A percentile compares a stretch with the other conserved stretches of the same genome.
Conservation (phyloP, 768 basidiomycete genomes). For the Termitomyces sp. region DNA sequence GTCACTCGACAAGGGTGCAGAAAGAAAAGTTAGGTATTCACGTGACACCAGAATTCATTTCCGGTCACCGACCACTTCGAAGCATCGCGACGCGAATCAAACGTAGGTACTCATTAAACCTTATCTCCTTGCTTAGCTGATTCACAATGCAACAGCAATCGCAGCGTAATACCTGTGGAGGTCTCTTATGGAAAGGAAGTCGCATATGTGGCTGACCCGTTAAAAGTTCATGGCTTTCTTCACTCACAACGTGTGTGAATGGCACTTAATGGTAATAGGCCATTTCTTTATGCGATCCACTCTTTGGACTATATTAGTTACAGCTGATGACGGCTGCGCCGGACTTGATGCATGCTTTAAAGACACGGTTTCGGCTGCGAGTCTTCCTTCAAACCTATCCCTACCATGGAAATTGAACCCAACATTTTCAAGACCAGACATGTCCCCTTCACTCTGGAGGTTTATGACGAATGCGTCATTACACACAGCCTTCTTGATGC, state of each 20-base stretch:
- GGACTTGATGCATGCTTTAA: neutral
- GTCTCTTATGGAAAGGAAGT: neutral
- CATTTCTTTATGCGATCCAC: neutral
- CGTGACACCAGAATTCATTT: conserved; percentile 2
- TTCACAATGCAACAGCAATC: neutral
- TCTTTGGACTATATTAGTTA: neutral
- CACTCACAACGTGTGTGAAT: neutral
- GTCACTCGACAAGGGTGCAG: neutral
- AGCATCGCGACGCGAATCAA: neutral
- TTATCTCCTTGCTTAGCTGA: neutral
- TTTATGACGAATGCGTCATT: conserved; percentile 21
- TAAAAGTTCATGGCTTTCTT: neutral
- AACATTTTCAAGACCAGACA: conserved; percentile 23
- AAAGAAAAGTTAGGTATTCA: conserved; percentile 5
- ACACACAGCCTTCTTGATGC: conserved; percentile 14
- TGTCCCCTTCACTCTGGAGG: conserved; percentile 21
- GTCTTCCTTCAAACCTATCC: neutral
- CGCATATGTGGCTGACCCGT: too few relatives aligned
- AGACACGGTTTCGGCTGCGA: neutral
- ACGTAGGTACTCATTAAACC: too few relatives aligned
- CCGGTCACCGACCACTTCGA: too few relatives aligned
- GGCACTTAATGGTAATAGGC: neutral
- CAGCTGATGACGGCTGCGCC: neutral
- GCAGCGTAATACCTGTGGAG: neutral
- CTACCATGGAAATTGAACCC: conserved; percentile 23